A percentile compares a stretch with the other conserved stretches of the same genome.
These are phyloP conservation scores for Suillus spraguei DNA, from an alignment of 768 basidiomycete species.

Conservation along the genomic window DNA sequence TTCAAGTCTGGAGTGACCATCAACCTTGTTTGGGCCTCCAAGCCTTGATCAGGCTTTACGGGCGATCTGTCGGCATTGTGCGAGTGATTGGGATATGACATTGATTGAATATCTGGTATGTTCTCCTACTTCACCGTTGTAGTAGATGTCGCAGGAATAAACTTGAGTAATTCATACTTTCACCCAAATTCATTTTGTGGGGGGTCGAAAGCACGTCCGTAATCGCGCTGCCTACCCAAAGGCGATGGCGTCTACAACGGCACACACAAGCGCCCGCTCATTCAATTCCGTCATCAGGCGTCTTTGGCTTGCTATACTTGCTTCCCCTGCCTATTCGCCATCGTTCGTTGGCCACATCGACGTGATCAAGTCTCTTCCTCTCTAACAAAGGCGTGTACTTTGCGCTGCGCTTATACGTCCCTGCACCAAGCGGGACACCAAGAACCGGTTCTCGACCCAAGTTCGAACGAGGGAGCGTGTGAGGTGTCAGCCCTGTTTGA, in stretches of 20 bases:
- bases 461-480: background rate
- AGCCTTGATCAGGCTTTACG: background rate
- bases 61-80: too few species aligned
- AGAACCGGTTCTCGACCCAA: background rate
- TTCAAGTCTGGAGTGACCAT: background rate
- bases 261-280: background rate
- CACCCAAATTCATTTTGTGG: background rate
- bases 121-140: background rate
- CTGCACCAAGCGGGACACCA: background rate
- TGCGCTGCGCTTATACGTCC: background rate
- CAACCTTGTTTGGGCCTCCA: background rate
- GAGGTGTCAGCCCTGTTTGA: background rate
- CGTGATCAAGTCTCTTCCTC: conserved; percentile 1
- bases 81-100: background rate
- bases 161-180: background rate
- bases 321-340: background rate
- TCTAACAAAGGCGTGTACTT: background rate
- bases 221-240: background rate
- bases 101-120: background rate
- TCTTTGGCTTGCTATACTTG: background rate
- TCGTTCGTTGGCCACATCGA: conserved; percentile 3
- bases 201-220: too few species aligned
- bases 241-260: background rate
- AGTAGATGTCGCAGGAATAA: background rate
- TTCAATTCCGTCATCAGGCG: background rate